phyloP scores from a whole-genome alignment of 345 rosid genomes.

The Limnanthes douglasii region DNA sequence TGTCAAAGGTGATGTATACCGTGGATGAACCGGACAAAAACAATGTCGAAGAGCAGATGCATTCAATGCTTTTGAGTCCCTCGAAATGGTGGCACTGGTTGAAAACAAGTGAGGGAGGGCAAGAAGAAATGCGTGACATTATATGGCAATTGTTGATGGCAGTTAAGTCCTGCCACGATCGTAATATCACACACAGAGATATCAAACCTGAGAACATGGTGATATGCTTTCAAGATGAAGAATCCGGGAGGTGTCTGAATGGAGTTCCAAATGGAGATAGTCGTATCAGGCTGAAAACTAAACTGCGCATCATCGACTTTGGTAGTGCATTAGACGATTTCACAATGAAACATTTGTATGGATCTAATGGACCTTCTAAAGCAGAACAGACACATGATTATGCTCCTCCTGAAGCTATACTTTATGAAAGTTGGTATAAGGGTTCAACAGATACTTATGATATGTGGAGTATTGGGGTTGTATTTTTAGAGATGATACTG shows the following conservation, averaged over 20 bases:
- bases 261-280: slow-evolving; percentile 39
- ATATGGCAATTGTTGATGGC: slow-evolving; percentile 81
- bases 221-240: slow-evolving; percentile 72
- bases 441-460: slow-evolving; percentile 68
- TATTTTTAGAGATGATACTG: slow-evolving; percentile 77
- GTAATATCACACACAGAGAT: slow-evolving; percentile 90
- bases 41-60: slow-evolving; percentile 39
- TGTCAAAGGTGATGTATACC: slow-evolving; percentile 74
- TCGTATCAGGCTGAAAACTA: slow-evolving; percentile 44
- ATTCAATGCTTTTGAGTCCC: slow-evolving; percentile 46
- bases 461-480: slow-evolving; percentile 97
- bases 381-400: slow-evolving; percentile 84
- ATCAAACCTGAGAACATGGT: slow-evolving; percentile 97
- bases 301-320: slow-evolving; percentile 87
- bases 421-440: slow-evolving; percentile 69
- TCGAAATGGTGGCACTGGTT: slow-evolving; percentile 98
- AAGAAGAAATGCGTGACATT: slow-evolving; percentile 75
- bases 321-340: slow-evolving; percentile 88
- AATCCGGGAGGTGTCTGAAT: slow-evolving; percentile 64
- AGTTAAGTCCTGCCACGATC: slow-evolving; percentile 84
- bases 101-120: slow-evolving; percentile 72
- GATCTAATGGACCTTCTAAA: slow-evolving; percentile 80
- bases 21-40: slow-evolving; percentile 38
- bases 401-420: slow-evolving; percentile 78
- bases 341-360: slow-evolving; percentile 67